Conservation (phyloP, 139 green algal species). For the Coelastrella sp. region DNA sequence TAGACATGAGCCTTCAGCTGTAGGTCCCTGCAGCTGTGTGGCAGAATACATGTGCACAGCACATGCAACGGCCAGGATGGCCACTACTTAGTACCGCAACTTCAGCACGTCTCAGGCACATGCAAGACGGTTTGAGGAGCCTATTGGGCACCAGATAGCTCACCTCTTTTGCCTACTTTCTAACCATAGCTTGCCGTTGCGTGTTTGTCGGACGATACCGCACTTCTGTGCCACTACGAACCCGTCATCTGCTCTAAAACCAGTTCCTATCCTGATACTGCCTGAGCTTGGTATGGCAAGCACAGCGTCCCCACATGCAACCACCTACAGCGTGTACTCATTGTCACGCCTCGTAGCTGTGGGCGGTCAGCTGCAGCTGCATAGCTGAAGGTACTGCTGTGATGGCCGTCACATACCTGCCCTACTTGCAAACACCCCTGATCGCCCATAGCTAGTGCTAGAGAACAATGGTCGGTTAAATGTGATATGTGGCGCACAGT, state of each 20-base stretch:
- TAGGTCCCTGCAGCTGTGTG: too few species aligned
- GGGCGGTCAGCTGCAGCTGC: neutral
- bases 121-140: too few species aligned
- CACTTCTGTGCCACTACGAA: slow-evolving; percentile 65
- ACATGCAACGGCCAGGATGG: neutral
- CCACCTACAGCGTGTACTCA: slow-evolving; percentile 54
- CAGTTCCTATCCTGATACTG: slow-evolving; percentile 70
- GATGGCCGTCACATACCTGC: neutral
- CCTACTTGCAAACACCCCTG: neutral
- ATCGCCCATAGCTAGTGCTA: neutral
- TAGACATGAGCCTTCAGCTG: too few species aligned
- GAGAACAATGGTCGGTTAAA: too few species aligned
- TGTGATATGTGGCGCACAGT: too few species aligned
- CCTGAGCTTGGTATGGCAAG: slow-evolving; percentile 71
- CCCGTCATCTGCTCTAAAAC: slow-evolving; percentile 59
- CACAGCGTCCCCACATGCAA: slow-evolving; percentile 81
- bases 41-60: too few species aligned
- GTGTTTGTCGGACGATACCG: slow-evolving; percentile 71
- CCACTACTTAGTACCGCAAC: too few species aligned
- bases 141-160: too few species aligned
- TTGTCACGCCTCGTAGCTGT: too few species aligned
- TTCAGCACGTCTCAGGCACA: too few species aligned
- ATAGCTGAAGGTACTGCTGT: neutral
- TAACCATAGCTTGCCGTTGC: slow-evolving; percentile 80
- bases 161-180: slow-evolving; percentile 79